phyloP scores from a whole-genome alignment of 257 asterid species.

The Vinca minor region DNA sequence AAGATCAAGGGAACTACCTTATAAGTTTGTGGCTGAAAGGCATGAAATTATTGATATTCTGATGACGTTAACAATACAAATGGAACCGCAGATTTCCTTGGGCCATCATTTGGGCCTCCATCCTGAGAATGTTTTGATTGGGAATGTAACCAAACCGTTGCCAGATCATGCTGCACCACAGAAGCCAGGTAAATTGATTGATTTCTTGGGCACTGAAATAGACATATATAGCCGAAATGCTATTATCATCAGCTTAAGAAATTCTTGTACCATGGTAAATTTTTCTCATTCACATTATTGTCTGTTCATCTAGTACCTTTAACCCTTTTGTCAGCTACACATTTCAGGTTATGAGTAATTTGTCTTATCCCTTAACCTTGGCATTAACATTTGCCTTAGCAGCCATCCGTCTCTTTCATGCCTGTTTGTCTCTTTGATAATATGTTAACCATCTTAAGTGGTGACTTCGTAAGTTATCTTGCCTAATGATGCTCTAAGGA shows the following conservation, averaged over 20 bases:
- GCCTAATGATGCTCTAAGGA: slow-evolving; percentile 3
- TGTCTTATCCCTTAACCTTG: background rate
- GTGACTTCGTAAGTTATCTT: background rate
- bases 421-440: too few relatives aligned
- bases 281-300: background rate
- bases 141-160: slow-evolving; percentile 40
- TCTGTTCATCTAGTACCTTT: background rate
- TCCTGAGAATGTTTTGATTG: slow-evolving; percentile 36
- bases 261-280: background rate
- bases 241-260: background rate
- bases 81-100: slow-evolving; percentile 57
- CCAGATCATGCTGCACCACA: slow-evolving; percentile 42
- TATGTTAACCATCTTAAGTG: background rate
- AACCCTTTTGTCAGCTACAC: background rate
- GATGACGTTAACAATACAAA: slow-evolving; percentile 30
- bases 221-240: background rate
- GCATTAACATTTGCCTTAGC: background rate
- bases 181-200: slow-evolving; percentile 41
- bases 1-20: background rate
- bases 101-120: slow-evolving; percentile 36
- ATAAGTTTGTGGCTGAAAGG: slow-evolving; percentile 4
- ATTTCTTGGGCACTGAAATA: slow-evolving; percentile 2
- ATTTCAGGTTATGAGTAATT: background rate
- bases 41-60: slow-evolving; percentile 6
- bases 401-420: too few relatives aligned